phyloP scores from a whole-genome alignment of 306 rosid species.

The Glycine tomentella region DNA sequence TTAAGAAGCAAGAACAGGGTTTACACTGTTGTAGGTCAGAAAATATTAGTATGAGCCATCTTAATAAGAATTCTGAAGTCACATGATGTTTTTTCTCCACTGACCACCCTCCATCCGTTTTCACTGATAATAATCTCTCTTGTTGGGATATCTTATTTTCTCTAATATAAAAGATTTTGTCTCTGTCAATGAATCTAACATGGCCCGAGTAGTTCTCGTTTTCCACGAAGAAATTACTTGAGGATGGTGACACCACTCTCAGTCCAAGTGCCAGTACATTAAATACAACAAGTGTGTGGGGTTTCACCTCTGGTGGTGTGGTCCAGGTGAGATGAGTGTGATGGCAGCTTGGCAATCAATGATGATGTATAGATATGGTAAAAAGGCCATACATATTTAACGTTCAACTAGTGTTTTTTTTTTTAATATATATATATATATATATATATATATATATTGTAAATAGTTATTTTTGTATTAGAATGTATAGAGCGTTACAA shows the following conservation, averaged over 20 bases:
- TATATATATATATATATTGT: too few species aligned
- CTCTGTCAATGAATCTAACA: constrained; percentile 44
- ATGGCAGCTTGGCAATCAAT: constrained; percentile 14
- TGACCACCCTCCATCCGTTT: background rate
- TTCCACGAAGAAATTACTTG: constrained; percentile 35
- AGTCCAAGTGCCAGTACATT: constrained; percentile 39
- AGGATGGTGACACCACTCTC: constrained; percentile 47
- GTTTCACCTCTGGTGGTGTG: constrained; percentile 39
- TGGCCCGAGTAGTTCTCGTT: constrained; percentile 39
- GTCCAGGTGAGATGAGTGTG: constrained; percentile 33
- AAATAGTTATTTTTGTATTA: too few species aligned
- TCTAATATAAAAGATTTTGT: constrained; percentile 42
- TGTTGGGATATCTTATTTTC: background rate
- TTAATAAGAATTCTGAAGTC: constrained; percentile 10
- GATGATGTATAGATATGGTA: constrained; percentile 4
- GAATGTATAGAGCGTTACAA: too few species aligned
- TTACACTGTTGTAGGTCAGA: background rate
- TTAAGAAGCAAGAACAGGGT: constrained; percentile 4
- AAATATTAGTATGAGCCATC: background rate
- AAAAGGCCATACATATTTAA: constrained; percentile 3
- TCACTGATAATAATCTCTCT: background rate
- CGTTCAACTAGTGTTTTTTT: background rate
- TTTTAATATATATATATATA: too few species aligned
- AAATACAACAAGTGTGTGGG: constrained; percentile 21
- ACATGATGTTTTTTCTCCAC: constrained; percentile 25